Conservation (phyloP, 352 stramenopile genomes). For the Pythium diclinum region DNA sequence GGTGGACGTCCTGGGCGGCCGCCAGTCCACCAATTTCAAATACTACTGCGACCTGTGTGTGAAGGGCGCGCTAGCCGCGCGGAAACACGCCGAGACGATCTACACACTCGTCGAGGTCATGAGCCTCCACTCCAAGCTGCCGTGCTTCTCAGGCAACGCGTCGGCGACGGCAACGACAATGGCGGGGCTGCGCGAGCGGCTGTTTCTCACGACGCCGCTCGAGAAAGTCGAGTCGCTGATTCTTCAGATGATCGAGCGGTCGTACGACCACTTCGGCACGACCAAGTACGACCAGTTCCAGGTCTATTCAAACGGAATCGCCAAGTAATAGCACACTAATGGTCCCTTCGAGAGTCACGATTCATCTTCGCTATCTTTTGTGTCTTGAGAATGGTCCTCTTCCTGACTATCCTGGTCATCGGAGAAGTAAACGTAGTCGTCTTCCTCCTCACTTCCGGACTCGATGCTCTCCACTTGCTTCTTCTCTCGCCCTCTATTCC, state of each 20-base stretch:
- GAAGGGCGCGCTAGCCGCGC: constrained; percentile 89
- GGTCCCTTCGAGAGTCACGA: not conserved
- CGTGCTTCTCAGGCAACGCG: constrained; percentile 53
- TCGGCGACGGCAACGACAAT: constrained; percentile 27
- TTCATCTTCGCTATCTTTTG: not conserved
- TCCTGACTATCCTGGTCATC: constrained; percentile 8
- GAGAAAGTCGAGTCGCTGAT: constrained; percentile 70
- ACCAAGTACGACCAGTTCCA: constrained; percentile 96
- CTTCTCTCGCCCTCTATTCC: not conserved
- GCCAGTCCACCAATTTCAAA: constrained; percentile 88
- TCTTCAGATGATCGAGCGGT: constrained; percentile 91
- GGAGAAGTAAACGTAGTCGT: constrained; percentile 27
- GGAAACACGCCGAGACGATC: constrained; percentile 92
- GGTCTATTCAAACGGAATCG: constrained; percentile 90
- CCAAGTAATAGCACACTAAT: constrained; percentile 35
- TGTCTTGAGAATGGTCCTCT: constrained; percentile 1
- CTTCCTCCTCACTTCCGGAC: constrained; percentile 10
- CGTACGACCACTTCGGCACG: constrained; percentile 95
- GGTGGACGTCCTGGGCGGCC: constrained; percentile 92
- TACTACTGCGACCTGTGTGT: constrained; percentile 95
- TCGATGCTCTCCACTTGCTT: not conserved
- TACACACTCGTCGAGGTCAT: constrained; percentile 96
- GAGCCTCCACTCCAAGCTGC: constrained; percentile 78
- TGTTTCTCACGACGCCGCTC: constrained; percentile 66
- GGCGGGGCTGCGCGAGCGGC: constrained; percentile 50